phyloP scores from a whole-genome alignment of 331 rosid genomes.

The Pyrus hybrid region DNA sequence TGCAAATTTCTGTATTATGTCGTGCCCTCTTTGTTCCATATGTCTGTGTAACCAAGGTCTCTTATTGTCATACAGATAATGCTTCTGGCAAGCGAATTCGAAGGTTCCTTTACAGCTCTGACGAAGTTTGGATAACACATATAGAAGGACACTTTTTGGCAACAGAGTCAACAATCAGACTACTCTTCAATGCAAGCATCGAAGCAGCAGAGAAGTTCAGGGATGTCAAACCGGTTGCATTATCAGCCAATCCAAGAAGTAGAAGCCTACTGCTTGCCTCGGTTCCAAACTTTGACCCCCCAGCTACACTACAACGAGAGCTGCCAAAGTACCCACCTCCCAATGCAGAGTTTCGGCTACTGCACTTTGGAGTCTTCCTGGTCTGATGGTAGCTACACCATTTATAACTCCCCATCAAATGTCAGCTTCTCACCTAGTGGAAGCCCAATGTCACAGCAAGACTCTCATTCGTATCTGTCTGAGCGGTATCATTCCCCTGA shows the following conservation, averaged over 20 bases:
- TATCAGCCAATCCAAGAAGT: conserved; percentile 61
- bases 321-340: conserved; percentile 34
- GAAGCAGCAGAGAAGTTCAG: conserved; percentile 45
- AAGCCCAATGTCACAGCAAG: conserved; percentile 67
- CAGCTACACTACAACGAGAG: conserved; percentile 37
- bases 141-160: background rate
- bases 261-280: conserved; percentile 57
- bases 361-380: conserved; percentile 90
- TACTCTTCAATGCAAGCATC: conserved; percentile 65
- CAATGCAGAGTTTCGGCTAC: conserved; percentile 32
- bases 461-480: conserved; percentile 44
- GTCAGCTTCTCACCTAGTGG: conserved; percentile 63
- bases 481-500: conserved; percentile 56
- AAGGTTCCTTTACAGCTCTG: background rate
- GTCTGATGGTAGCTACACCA: conserved; percentile 24
- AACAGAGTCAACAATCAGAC: background rate
- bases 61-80: conserved; percentile 8
- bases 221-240: conserved; percentile 42
- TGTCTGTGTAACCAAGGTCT: background rate
- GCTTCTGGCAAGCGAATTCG: conserved; percentile 8
- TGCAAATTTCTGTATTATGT: background rate
- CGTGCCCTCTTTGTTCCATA: background rate
- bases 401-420: conserved; percentile 52
- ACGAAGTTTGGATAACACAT: conserved; percentile 7
- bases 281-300: conserved; percentile 35